Evolutionary conservation across 129 eudicot species (phyloP).

Genomic region (Centella asiatica): DNA sequence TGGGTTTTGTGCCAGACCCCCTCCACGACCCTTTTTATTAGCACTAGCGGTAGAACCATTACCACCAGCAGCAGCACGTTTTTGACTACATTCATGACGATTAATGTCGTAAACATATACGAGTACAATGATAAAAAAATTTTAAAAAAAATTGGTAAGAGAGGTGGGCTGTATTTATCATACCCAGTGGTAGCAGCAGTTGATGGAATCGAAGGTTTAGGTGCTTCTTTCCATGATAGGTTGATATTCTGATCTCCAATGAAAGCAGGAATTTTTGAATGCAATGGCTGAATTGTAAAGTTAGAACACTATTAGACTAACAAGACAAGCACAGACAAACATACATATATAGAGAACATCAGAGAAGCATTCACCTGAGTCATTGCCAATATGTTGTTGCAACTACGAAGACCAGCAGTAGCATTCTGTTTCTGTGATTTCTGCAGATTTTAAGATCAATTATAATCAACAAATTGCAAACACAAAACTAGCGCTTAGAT

Average conservation of each 20-base stretch:
- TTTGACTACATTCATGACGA: constrained; percentile 26
- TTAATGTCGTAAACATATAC: not conserved
- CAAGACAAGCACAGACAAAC: not conserved
- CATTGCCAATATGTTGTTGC: constrained; percentile 57
- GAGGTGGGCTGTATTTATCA: not conserved
- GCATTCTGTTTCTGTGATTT: constrained; percentile 53
- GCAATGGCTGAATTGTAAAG: constrained; percentile 41
- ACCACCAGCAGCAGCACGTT: constrained; percentile 32
- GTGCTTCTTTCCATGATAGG: constrained; percentile 65
- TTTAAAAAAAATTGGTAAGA: too few relatives aligned
- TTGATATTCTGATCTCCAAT: constrained; percentile 54
- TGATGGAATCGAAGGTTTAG: constrained; percentile 32
- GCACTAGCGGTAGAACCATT: constrained; percentile 33
- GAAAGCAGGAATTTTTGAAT: constrained; percentile 54
- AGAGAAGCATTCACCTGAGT: constrained; percentile 30
- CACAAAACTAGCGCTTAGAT: too few relatives aligned
- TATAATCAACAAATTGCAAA: not conserved
- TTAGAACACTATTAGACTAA: not conserved
- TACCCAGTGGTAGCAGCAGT: constrained; percentile 48
- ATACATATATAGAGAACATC: not conserved
- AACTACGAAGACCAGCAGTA: constrained; percentile 42
- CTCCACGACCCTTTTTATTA: constrained; percentile 53
- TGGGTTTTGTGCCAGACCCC: constrained; percentile 36
- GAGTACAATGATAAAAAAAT: not conserved
- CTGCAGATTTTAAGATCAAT: constrained; percentile 24